These are phyloP conservation scores for Xerocomus brunneocitrinus DNA, from an alignment of 768 basidiomycete genomes.

Conservation along the genomic window DNA sequence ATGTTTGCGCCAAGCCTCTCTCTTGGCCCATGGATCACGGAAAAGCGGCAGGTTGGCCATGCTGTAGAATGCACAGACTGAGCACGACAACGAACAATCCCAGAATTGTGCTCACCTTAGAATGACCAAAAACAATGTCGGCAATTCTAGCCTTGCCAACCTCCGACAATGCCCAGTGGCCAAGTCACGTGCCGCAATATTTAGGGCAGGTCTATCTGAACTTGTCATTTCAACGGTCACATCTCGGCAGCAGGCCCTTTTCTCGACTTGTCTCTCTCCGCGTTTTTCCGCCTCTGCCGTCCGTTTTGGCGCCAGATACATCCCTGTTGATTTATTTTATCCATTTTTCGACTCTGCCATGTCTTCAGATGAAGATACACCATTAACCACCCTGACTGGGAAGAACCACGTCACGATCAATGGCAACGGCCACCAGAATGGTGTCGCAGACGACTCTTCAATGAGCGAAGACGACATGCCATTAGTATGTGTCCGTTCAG, in stretches of 20 bases:
- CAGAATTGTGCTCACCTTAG: conserved; percentile 17
- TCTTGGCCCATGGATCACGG: conserved; percentile 92
- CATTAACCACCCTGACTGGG: conserved; percentile 38
- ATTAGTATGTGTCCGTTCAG: conserved; percentile 45
- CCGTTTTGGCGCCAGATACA: not conserved
- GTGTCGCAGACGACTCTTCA: conserved; percentile 38
- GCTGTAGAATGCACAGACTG: conserved; percentile 16
- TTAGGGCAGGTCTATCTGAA: conserved; percentile 58
- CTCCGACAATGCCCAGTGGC: conserved; percentile 1
- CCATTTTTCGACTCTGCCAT: conserved; percentile 35
- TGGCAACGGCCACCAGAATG: conserved; percentile 37
- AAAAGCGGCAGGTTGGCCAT: conserved; percentile 72
- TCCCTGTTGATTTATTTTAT: conserved; percentile 5
- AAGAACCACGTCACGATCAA: conserved; percentile 45
- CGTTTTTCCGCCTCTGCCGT: conserved; percentile 21
- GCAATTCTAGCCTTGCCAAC: not conserved
- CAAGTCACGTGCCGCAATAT: conserved; percentile 23
- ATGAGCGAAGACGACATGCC: conserved; percentile 74
- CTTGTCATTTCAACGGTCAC: conserved; percentile 32
- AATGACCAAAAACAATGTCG: conserved; percentile 9
- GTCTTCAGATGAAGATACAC: conserved; percentile 58
- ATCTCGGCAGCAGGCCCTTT: conserved; percentile 22
- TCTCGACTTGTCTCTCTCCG: conserved; percentile 29
- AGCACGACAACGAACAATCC: conserved; percentile 1
- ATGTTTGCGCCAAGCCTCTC: conserved; percentile 88